Evolutionary conservation across 2,329 filamentous ascomycete genomes (phyloP).

Genomic region (Aureobasidium uvarum): DNA sequence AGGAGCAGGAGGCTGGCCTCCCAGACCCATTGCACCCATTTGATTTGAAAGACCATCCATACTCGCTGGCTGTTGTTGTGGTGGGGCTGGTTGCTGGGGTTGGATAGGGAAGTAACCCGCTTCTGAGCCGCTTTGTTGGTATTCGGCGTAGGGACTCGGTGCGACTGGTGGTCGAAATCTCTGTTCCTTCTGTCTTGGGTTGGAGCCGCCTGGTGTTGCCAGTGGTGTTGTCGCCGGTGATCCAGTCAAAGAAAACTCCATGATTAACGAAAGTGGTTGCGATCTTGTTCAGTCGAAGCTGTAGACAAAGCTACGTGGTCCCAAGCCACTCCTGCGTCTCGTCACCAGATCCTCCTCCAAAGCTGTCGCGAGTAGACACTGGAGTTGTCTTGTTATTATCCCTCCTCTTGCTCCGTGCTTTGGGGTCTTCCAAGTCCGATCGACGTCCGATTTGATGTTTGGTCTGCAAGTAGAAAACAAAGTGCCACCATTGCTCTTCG

Average conservation of each 20-base stretch:
- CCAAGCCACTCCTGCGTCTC: background rate
- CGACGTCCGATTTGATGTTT: background rate
- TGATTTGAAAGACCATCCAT: constrained; percentile 61
- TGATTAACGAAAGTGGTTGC: background rate
- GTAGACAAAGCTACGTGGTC: constrained; percentile 24
- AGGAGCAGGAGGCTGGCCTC: constrained; percentile 48
- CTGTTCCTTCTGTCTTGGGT: background rate
- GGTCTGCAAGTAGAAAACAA: background rate
- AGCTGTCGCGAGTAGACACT: background rate
- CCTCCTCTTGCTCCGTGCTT: constrained; percentile 7
- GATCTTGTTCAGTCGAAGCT: constrained; percentile 2
- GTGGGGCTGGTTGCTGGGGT: constrained; percentile 35
- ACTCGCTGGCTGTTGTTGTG: constrained; percentile 29
- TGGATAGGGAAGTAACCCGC: constrained; percentile 47
- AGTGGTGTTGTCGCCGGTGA: constrained; percentile 12
- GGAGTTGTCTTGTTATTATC: background rate
- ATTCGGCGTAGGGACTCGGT: constrained; percentile 36
- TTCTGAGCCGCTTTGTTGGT: constrained; percentile 44
- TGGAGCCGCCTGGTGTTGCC: constrained; percentile 1
- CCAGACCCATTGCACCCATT: constrained; percentile 74
- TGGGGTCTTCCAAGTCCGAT: background rate
- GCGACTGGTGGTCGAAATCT: constrained; percentile 12
- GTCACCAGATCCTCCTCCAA: background rate
- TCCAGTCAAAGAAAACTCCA: constrained; percentile 19
- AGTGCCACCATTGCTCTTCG: constrained; percentile 18